These are phyloP conservation scores for Fusarium dlaminii DNA, from an alignment of 2,329 filamentous ascomycete species.

Conservation along the genomic window DNA sequence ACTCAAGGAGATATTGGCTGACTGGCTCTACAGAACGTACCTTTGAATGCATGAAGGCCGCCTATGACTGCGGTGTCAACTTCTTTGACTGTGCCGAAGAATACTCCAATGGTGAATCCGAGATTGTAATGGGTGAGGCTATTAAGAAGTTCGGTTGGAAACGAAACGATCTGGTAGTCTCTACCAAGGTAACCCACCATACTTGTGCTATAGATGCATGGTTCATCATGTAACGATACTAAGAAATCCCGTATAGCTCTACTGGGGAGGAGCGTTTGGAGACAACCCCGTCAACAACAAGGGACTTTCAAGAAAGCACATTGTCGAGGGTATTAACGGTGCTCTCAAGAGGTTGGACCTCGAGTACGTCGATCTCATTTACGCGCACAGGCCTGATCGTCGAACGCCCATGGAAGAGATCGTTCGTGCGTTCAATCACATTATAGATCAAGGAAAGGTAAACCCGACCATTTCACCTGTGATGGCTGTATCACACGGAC, in stretches of 20 bases:
- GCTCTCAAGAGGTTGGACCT: conserved; percentile 67
- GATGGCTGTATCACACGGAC: background rate
- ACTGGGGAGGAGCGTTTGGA: conserved; percentile 70
- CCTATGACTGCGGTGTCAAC: conserved; percentile 68
- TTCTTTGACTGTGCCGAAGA: conserved; percentile 70
- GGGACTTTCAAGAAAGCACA: conserved; percentile 74
- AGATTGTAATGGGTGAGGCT: conserved; percentile 69
- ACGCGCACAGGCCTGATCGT: conserved; percentile 74
- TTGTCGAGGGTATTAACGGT: conserved; percentile 71
- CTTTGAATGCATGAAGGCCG: conserved; percentile 69
- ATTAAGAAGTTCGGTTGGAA: conserved; percentile 70
- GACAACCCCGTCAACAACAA: conserved; percentile 72
- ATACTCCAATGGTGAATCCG: conserved; percentile 68
- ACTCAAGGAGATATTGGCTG: background rate
- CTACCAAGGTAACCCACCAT: conserved; percentile 60
- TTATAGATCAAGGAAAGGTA: conserved; percentile 68
- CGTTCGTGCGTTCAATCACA: conserved; percentile 75
- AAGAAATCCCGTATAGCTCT: conserved; percentile 57
- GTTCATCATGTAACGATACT: background rate
- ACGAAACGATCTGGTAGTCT: conserved; percentile 68
- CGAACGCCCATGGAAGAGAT: conserved; percentile 76
- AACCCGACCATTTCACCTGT: background rate
- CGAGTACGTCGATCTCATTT: conserved; percentile 73
- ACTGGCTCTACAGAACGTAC: conserved; percentile 50
- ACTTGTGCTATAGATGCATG: background rate